Evolutionary conservation across 208 protist species (phyloP).

Genomic region (Leishmania amazonensis): DNA sequence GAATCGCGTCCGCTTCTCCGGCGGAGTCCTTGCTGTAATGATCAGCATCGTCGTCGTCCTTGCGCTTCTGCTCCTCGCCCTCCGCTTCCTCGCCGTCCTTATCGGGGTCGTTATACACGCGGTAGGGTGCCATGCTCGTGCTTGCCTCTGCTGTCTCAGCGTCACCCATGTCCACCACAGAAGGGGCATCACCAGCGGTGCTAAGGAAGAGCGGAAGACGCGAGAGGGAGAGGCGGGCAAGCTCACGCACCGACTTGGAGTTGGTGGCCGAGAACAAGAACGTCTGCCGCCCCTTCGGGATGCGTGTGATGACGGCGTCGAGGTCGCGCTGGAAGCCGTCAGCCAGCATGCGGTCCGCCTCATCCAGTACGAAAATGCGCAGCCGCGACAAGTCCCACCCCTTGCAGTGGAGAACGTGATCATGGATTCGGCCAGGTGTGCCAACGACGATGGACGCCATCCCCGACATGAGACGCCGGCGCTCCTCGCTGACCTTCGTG

Average conservation of each 20-base stretch:
- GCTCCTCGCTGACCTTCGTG: constrained; percentile 86
- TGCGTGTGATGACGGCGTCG: constrained; percentile 86
- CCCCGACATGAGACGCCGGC: constrained; percentile 54
- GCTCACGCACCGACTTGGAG: constrained; percentile 87
- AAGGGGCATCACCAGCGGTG: constrained; percentile 60
- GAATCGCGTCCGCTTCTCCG: constrained; percentile 62
- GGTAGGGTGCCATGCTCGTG: constrained; percentile 48
- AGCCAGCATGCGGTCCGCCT: constrained; percentile 99
- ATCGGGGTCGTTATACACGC: constrained; percentile 30
- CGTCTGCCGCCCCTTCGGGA: constrained; percentile 95
- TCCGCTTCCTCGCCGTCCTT: constrained; percentile 16
- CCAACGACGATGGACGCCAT: constrained; percentile 77
- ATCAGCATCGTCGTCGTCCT: neutral
- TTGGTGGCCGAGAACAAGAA: constrained; percentile 98
- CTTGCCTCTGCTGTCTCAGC: neutral
- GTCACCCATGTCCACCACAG: constrained; percentile 37
- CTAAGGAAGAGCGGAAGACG: constrained; percentile 94
- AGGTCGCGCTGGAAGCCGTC: constrained; percentile 99
- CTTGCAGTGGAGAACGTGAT: constrained; percentile 83
- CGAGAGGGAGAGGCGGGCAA: constrained; percentile 91
- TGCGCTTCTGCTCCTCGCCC: constrained; percentile 27
- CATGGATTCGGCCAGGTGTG: constrained; percentile 88
- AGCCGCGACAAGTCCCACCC: constrained; percentile 91
- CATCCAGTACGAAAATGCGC: constrained; percentile 98
- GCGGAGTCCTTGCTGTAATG: constrained; percentile 19